phyloP scores from a whole-genome alignment of 441 rosid species.

The Hypseocharis bilobata region DNA sequence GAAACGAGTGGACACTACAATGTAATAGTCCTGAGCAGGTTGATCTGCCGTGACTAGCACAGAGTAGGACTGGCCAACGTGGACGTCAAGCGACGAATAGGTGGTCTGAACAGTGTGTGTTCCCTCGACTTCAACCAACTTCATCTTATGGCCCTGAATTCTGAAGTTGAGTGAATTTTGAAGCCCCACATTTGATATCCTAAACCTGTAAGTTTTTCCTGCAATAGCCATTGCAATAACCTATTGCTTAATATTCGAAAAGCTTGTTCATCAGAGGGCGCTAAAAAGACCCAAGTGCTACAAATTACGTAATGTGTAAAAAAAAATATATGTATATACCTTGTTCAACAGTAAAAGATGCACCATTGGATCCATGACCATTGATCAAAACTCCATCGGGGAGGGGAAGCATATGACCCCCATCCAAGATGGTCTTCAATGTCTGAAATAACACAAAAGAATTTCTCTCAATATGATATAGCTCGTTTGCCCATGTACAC shows the following conservation, averaged over 20 bases:
- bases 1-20: conserved; percentile 77
- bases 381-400: conserved; percentile 84
- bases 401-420: conserved; percentile 48
- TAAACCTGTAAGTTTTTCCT: conserved; percentile 76
- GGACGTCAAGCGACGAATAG: conserved; percentile 69
- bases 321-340: conserved; percentile 19
- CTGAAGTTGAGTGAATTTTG: conserved; percentile 66
- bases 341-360: conserved; percentile 55
- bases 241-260: background rate
- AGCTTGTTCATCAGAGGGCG: background rate
- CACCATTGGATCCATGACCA: conserved; percentile 66
- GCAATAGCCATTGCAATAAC: background rate
- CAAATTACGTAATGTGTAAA: too few relatives aligned
- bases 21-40: conserved; percentile 63
- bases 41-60: conserved; percentile 82
- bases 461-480: background rate
- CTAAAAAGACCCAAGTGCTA: background rate
- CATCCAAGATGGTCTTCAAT: conserved; percentile 45
- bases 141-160: conserved; percentile 72
- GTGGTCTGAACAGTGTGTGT: conserved; percentile 71
- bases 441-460: conserved; percentile 24
- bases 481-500: background rate
- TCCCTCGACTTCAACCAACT: conserved; percentile 85
- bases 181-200: conserved; percentile 85
- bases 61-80: conserved; percentile 75